Evolutionary conservation across 1,139 yeast species (phyloP), one percentile per base, ranked within the genome.

Genomic region (Hansenula lynferdii): DNA sequence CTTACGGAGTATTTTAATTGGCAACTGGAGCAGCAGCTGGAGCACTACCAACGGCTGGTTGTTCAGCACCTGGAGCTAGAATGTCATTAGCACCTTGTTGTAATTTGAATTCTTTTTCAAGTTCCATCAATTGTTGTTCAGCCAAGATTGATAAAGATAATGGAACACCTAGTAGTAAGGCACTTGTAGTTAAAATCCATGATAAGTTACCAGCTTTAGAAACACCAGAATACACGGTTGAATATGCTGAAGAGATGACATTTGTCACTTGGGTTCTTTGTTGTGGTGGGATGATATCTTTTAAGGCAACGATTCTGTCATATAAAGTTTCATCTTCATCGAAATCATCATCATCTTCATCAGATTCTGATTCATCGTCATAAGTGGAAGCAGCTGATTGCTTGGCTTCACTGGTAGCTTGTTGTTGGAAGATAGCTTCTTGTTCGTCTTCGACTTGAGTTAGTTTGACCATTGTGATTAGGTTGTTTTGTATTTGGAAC

Each of bases 71-170:
- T 47, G 90, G 84, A 38, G 94, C 89, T 56, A 85, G 70, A 37
- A 86, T 80, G 49, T 84, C 94, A 58, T 81, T 86, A 28, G 94
- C 86, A 45, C 86, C 82, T 65, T 85, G 89, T 61, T 84, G 90
- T 60, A 87, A 72, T 53, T 84, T 80, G 75, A 89, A 81, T 60
- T 87, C 95, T 70, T 85, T 86, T 70, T 90, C 97, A 84, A 87
- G 77, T 67, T 90, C 97, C 61, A 81, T 80, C 60, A 90, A 75
- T 69, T 90, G 97, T 57, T 89, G 92, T 70, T 90, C 98, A 46
- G 90, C 80, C 56, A 90, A 74, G 51, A 90, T 85, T 39, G 96
- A 85, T 58, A 92, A 72, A 8, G 96, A 82, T 53, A 87, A 72
- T 47, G 98, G 98, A 40, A 89, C 96, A 59, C 97, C 97, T 56